These are phyloP conservation scores for Pneumocystis jirovecii DNA, from an alignment of 1,139 yeast genomes.

Conservation along the genomic window DNA sequence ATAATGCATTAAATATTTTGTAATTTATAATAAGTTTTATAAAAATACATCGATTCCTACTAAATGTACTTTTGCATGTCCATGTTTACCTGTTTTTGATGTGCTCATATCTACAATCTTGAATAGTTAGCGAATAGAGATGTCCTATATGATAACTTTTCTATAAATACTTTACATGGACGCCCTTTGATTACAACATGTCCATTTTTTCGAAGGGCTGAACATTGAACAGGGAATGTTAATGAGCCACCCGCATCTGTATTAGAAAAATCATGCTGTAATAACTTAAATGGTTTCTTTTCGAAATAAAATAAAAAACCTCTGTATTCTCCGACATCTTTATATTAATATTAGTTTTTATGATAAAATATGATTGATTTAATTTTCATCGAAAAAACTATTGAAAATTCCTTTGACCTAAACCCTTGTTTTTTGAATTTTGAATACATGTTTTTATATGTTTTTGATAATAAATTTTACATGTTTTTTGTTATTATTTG, in stretches of 20 bases:
- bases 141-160: not conserved
- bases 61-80: constrained; percentile 99
- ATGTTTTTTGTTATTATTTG: no score
- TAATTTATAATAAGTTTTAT: not conserved
- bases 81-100: constrained; percentile 99
- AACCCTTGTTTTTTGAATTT: no score
- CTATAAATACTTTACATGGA: constrained; percentile 58
- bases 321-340: constrained; percentile 8
- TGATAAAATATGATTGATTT: not conserved
- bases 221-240: constrained; percentile 99
- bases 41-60: constrained; percentile 66
- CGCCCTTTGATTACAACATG: constrained; percentile 94
- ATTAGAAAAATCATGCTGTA: constrained; percentile 83
- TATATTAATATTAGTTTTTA: not conserved
- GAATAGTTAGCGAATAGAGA: not conserved
- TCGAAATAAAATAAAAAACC: not conserved
- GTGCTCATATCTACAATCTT: constrained; percentile 97
- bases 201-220: constrained; percentile 99
- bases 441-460: no score
- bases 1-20: not conserved
- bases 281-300: not conserved
- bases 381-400: not conserved
- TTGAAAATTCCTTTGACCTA: not conserved
- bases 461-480: no score
- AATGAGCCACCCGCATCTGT: constrained; percentile 98